Conservation (phyloP, 129 eudicot genomes). For the Helianthus annuus region HanXRQr2.0-SUNRISE NC_035443.2:122432357-122432856, state of each 20-base stretch:
- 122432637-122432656: constrained; percentile 45
- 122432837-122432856: no score
- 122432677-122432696: constrained; percentile 36
- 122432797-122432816: not conserved
- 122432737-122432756: not conserved
- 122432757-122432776: not conserved
- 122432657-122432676: constrained; percentile 32
- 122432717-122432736: constrained; percentile 58
- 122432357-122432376: no score
- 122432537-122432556: constrained; percentile 45
- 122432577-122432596: constrained; percentile 43
- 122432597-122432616: constrained; percentile 41
- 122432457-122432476: not conserved
- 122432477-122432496: not conserved
- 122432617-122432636: constrained; percentile 33
- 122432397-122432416: not conserved
- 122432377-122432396: no score
- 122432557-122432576: constrained; percentile 43
- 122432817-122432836: no score
- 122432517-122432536: not conserved
- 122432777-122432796: not conserved
- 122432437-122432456: not conserved
- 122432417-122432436: not conserved
- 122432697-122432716: constrained; percentile 37
- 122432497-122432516: not conserved